Evolutionary conservation across 441 rosid genomes (phyloP).

Genomic region (Gossypium gossypioides): DNA sequence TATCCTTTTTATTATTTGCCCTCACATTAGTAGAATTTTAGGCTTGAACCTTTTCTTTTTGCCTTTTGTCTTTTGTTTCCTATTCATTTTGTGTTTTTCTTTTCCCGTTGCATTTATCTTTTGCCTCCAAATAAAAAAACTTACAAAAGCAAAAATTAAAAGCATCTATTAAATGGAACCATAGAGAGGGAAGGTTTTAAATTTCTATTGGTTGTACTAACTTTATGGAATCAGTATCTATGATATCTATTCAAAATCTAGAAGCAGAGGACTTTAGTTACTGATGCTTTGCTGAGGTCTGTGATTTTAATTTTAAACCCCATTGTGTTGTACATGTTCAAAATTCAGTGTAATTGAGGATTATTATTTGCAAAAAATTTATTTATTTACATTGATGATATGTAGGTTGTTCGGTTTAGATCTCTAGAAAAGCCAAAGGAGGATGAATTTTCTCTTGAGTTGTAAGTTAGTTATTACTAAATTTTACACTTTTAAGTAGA

Average conservation of each 20-base stretch:
- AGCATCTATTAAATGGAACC: background rate
- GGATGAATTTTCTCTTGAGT: conserved; percentile 56
- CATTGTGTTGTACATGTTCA: background rate
- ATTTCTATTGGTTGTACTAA: background rate
- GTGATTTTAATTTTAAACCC: background rate
- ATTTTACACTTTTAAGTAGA: background rate
- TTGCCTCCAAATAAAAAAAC: background rate
- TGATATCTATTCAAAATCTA: background rate
- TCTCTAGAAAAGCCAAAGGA: conserved; percentile 69
- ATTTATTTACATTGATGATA: background rate
- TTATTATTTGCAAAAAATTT: background rate
- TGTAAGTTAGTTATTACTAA: conserved; percentile 37
- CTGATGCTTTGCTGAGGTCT: background rate
- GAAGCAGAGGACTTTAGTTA: background rate
- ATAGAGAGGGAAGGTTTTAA: background rate
- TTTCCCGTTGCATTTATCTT: background rate
- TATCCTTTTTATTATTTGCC: background rate
- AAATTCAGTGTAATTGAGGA: background rate
- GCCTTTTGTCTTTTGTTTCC: background rate
- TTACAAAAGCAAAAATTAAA: background rate
- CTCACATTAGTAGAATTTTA: background rate
- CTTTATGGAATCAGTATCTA: background rate
- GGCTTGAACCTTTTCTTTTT: background rate
- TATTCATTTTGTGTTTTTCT: background rate
- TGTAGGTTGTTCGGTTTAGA: conserved; percentile 59